A percentile compares a stretch with the other conserved stretches of the same genome.
Conservation (phyloP, 192 early-diverging fungal species). For the Hyaloraphidium curvatum region DNA sequence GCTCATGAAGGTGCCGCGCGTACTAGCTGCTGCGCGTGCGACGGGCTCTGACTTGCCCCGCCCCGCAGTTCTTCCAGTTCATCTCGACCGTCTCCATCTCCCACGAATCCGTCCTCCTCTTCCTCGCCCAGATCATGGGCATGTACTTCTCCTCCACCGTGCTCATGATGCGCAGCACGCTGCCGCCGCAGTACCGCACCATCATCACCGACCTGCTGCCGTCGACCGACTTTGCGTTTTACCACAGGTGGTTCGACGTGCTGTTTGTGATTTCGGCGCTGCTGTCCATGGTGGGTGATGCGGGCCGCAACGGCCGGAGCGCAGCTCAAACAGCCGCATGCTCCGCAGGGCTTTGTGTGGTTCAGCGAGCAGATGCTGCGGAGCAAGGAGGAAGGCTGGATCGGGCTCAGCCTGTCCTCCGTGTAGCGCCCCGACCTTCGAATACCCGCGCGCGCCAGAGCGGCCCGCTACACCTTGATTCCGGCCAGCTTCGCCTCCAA, state of each 20-base stretch:
- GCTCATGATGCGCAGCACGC: constrained; percentile 74
- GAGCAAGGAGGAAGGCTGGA: too few relatives aligned
- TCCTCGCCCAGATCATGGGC: constrained; percentile 75
- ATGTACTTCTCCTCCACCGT: constrained; percentile 84
- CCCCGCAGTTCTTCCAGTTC: constrained; percentile 31
- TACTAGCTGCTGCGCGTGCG: background rate
- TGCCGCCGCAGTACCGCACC: constrained; percentile 63
- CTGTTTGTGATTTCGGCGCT: constrained; percentile 74
- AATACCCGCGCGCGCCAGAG: too few relatives aligned
- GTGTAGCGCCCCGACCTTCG: too few relatives aligned
- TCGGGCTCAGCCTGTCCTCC: too few relatives aligned
- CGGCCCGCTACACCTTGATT: too few relatives aligned
- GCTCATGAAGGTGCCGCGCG: constrained; percentile 38
- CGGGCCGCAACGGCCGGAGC: too few relatives aligned
- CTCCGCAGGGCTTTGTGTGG: too few relatives aligned
- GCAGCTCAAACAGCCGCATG: too few relatives aligned
- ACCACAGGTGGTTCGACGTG: constrained; percentile 84
- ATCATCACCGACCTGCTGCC: constrained; percentile 64
- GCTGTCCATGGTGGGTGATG: constrained; percentile 36
- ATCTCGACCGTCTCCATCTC: constrained; percentile 46
- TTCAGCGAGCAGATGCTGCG: too few relatives aligned
- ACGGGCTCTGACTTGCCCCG: too few relatives aligned
- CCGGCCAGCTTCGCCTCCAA: constrained; percentile 1
- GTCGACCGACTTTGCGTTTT: constrained; percentile 73
- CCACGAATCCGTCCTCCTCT: constrained; percentile 51